These are phyloP conservation scores for Tubosaeta sp. DNA, from an alignment of 768 basidiomycete species.

Conservation along the genomic window DNA sequence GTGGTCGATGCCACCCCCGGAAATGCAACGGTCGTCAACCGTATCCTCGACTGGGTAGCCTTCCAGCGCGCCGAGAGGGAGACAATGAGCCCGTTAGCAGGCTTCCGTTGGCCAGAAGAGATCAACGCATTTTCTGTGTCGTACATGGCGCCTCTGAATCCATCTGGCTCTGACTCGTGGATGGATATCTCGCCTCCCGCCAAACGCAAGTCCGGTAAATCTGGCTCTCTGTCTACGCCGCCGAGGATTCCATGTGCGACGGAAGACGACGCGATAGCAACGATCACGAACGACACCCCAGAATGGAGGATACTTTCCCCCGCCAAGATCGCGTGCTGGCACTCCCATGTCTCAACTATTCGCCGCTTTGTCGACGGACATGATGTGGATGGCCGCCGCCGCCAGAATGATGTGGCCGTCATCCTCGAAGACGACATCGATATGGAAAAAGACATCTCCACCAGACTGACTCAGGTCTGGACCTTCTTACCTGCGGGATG, in stretches of 20 bases:
- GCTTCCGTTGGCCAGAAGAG: conserved; percentile 39
- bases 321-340: conserved; percentile 66
- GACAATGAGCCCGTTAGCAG: neutral
- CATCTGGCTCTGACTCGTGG: conserved; percentile 25
- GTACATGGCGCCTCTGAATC: conserved; percentile 2
- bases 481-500: conserved; percentile 50
- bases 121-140: conserved; percentile 27
- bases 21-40: conserved; percentile 34
- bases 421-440: conserved; percentile 80
- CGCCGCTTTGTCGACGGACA: conserved; percentile 37
- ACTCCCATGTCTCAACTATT: conserved; percentile 58
- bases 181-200: neutral
- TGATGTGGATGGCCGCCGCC: conserved; percentile 6
- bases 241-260: conserved; percentile 40
- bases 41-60: conserved; percentile 43
- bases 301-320: conserved; percentile 51
- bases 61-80: conserved; percentile 1
- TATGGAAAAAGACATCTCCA: conserved; percentile 60
- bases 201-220: neutral
- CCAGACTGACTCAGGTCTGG: conserved; percentile 46
- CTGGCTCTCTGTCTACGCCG: neutral
- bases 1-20: conserved; percentile 48
- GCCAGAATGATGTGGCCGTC: conserved; percentile 37
- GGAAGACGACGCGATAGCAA: conserved; percentile 35
- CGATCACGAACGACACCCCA: conserved; percentile 36